phyloP scores from a whole-genome alignment of 2,329 filamentous ascomycete genomes.

The Cladophialophora immunda region DNA sequence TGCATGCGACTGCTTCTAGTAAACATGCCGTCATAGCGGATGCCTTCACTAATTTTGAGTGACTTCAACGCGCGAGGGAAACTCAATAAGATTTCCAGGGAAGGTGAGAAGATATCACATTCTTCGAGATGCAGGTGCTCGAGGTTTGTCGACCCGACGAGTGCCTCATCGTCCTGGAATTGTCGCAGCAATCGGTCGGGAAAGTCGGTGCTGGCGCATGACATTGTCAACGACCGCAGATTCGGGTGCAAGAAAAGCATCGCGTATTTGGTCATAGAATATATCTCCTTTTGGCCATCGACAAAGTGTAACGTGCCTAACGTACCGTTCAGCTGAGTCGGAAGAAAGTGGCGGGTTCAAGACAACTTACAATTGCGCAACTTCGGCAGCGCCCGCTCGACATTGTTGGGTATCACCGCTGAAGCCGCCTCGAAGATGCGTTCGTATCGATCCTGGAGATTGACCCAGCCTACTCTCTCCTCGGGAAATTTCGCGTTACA shows the following conservation, averaged over 20 bases:
- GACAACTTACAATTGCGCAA: constrained; percentile 31
- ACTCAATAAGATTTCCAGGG: constrained; percentile 36
- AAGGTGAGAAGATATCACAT: constrained; percentile 39
- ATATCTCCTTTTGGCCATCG: constrained; percentile 38
- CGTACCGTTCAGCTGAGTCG: neutral
- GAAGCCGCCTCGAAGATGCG: constrained; percentile 39
- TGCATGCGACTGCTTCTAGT: constrained; percentile 38
- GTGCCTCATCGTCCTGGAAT: constrained; percentile 31
- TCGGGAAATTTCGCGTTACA: constrained; percentile 39
- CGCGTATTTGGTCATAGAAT: constrained; percentile 40
- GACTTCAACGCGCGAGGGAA: constrained; percentile 39
- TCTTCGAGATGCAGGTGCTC: constrained; percentile 41
- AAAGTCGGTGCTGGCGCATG: constrained; percentile 42
- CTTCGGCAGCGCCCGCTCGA: constrained; percentile 35
- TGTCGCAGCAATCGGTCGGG: constrained; percentile 27
- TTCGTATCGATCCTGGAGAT: constrained; percentile 40
- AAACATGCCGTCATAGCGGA: constrained; percentile 40
- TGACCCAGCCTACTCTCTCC: constrained; percentile 39
- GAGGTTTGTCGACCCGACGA: constrained; percentile 36
- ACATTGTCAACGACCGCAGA: constrained; percentile 39
- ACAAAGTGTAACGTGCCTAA: constrained; percentile 41
- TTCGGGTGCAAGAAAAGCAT: constrained; percentile 41
- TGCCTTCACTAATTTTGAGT: constrained; percentile 41
- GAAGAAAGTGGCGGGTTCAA: neutral
- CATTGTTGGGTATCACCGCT: constrained; percentile 30